Evolutionary conservation across 805 yeast species (phyloP).

Genomic region (Myxozyma geophila): DNA sequence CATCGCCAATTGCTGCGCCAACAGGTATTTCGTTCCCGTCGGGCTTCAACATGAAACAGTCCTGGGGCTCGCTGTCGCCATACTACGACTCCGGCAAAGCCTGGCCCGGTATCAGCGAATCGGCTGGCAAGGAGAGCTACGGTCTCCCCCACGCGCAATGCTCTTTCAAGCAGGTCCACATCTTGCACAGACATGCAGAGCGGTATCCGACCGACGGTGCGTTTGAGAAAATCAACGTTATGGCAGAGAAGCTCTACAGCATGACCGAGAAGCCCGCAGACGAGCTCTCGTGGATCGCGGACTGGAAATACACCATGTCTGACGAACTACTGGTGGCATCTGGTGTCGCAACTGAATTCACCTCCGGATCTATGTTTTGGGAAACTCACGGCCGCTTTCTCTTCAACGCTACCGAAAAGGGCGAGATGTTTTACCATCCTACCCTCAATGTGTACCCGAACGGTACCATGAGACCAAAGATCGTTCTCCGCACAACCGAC

Average conservation of each 20-base stretch:
- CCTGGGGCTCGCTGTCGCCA: conserved; percentile 50
- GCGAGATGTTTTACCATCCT: conserved; percentile 41
- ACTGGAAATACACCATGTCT: conserved; percentile 45
- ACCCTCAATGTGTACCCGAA: conserved; percentile 42
- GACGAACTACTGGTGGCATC: conserved; percentile 45
- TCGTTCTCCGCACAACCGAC: conserved; percentile 47
- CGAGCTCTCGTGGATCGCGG: conserved; percentile 43
- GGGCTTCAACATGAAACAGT: conserved; percentile 49
- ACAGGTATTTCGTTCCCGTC: conserved; percentile 45
- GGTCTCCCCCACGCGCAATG: conserved; percentile 50
- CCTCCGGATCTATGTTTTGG: conserved; percentile 47
- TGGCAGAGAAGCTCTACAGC: conserved; percentile 44
- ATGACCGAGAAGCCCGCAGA: conserved; percentile 41
- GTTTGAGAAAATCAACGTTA: conserved; percentile 47
- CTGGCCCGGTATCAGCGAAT: conserved; percentile 43
- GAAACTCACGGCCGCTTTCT: conserved; percentile 48
- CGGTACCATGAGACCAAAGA: conserved; percentile 45
- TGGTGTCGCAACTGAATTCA: conserved; percentile 49
- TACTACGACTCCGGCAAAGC: conserved; percentile 47
- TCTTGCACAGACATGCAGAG: conserved; percentile 79
- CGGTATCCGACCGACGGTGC: conserved; percentile 64
- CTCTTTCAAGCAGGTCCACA: conserved; percentile 66
- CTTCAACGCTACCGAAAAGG: conserved; percentile 42
- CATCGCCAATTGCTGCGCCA: conserved; percentile 46
- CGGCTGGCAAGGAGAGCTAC: conserved; percentile 40